These are phyloP conservation scores for Gonapodya prolifera DNA, from an alignment of 192 early-diverging fungal species.

Conservation along the genomic window DNA sequence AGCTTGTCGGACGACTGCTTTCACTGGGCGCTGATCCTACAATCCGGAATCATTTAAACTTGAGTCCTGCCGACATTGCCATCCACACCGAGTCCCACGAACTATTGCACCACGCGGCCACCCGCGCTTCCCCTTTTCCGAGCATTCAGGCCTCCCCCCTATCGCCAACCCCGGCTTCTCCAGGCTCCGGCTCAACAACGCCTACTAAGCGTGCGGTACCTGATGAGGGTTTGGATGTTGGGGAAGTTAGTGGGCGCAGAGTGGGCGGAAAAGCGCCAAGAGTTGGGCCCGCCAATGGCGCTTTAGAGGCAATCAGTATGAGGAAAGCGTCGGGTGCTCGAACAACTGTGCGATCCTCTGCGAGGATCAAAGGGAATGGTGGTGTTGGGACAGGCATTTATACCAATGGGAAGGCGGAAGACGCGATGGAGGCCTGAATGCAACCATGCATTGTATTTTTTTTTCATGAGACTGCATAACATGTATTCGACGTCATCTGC, in stretches of 20 bases:
- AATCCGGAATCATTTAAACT: neutral
- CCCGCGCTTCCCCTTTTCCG: neutral
- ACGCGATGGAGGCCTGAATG: neutral
- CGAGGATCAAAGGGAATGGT: neutral
- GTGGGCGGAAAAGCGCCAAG: neutral
- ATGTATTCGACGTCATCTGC: neutral
- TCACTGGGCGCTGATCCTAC: neutral
- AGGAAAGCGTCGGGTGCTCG: neutral
- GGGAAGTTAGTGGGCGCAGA: neutral
- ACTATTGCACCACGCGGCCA: neutral
- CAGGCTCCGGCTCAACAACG: neutral
- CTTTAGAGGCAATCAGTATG: neutral
- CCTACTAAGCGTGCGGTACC: neutral
- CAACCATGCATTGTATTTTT: neutral
- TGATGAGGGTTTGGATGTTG: neutral
- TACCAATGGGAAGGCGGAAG: neutral
- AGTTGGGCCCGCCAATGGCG: neutral
- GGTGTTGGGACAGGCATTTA: neutral
- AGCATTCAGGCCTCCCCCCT: neutral
- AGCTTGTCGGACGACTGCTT: neutral
- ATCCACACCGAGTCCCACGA: neutral
- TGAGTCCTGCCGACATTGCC: neutral
- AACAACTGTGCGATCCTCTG: neutral
- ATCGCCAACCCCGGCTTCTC: neutral
- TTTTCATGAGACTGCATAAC: neutral